A percentile compares a stretch with the other conserved stretches of the same genome.
phyloP scores from a whole-genome alignment of 2,329 filamentous ascomycete genomes.

The Alternaria triticina region DNA sequence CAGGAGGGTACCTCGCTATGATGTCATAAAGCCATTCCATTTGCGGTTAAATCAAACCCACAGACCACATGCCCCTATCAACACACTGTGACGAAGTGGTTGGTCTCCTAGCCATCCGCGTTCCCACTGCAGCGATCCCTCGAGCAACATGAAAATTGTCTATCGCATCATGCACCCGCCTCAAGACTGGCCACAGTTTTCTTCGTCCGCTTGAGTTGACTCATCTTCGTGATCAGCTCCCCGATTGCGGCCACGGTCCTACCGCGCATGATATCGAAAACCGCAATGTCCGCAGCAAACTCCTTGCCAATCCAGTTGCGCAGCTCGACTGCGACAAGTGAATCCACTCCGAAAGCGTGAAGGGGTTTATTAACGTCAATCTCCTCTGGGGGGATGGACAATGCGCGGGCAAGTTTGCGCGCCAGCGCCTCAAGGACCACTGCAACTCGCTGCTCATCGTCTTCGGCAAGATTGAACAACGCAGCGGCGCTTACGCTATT shows the following conservation, averaged over 20 bases:
- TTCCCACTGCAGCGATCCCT: not conserved
- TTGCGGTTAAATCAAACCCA: not conserved
- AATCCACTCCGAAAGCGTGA: constrained; percentile 35
- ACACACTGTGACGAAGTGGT: not conserved
- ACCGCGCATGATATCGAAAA: not conserved
- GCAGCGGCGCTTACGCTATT: not conserved
- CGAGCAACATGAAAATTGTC: not conserved
- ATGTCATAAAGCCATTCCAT: not conserved
- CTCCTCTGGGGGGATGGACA: constrained; percentile 33
- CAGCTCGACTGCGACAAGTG: constrained; percentile 40
- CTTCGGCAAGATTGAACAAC: not conserved
- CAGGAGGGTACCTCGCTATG: not conserved
- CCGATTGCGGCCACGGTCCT: not conserved
- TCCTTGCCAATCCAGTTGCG: constrained; percentile 41
- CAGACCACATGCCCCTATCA: not conserved
- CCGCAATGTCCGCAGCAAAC: constrained; percentile 59
- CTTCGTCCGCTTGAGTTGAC: not conserved
- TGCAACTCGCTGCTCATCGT: not conserved
- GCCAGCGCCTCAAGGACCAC: not conserved
- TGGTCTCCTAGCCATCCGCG: not conserved
- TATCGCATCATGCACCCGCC: not conserved
- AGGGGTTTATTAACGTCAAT: constrained; percentile 30
- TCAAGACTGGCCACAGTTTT: not conserved
- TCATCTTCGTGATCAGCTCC: not conserved
- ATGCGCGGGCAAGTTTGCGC: not conserved